phyloP scores from a whole-genome alignment of 192 early-diverging fungal species.

The Mortierella claussenii region DNA sequence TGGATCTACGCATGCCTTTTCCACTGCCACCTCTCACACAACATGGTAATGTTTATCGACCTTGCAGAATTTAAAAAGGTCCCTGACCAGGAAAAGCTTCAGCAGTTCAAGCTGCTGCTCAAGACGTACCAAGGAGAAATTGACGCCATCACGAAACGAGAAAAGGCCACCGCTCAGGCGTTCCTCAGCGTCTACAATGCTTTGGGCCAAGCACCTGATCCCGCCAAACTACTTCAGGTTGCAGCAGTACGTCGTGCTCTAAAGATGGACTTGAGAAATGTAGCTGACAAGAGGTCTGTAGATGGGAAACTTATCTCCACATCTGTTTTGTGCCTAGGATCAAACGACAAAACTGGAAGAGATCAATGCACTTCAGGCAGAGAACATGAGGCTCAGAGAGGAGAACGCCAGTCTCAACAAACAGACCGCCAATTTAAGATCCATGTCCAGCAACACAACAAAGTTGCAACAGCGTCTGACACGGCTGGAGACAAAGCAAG shows the following conservation, averaged over 20 bases:
- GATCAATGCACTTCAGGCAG: slow-evolving; percentile 56
- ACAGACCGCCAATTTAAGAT: slow-evolving; percentile 50
- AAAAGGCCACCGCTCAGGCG: slow-evolving; percentile 83
- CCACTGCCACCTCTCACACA: background rate
- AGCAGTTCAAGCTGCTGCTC: slow-evolving; percentile 80
- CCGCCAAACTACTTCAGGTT: slow-evolving; percentile 74
- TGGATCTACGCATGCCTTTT: background rate
- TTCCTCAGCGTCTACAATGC: slow-evolving; percentile 86
- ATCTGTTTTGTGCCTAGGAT: slow-evolving; percentile 43
- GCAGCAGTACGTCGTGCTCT: slow-evolving; percentile 55
- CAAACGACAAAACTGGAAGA: slow-evolving; percentile 61
- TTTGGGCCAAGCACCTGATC: slow-evolving; percentile 86
- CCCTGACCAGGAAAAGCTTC: slow-evolving; percentile 80
- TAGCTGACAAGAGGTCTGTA: too few relatives aligned
- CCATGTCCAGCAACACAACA: slow-evolving; percentile 58
- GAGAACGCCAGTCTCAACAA: slow-evolving; percentile 59
- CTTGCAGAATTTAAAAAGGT: slow-evolving; percentile 79
- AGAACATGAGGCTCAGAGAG: slow-evolving; percentile 68
- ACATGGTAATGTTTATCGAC: background rate
- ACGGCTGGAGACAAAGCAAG: slow-evolving; percentile 71
- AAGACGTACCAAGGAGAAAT: slow-evolving; percentile 95
- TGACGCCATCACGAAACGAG: slow-evolving; percentile 84
- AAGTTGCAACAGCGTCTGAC: slow-evolving; percentile 65
- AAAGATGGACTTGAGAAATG: too few relatives aligned
- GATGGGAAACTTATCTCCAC: too few relatives aligned